Conservation (phyloP, 768 basidiomycete species). For the Suillus subaureus region DNA sequence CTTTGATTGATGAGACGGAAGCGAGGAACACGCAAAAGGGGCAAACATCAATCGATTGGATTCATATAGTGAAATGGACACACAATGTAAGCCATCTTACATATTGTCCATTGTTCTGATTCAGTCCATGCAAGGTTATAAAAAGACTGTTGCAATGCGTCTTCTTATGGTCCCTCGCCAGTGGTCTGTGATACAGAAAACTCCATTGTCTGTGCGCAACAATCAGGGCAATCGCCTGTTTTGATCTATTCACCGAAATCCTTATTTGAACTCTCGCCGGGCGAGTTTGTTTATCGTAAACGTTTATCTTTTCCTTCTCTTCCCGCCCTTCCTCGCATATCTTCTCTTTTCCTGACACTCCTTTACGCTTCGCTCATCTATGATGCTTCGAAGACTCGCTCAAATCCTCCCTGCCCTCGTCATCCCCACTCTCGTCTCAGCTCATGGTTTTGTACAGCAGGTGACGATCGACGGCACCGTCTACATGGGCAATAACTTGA, state of each 20-base stretch:
- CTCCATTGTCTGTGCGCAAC: background rate
- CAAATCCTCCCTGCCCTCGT: conserved; percentile 14
- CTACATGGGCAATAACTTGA: conserved; percentile 36
- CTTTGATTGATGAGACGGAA: background rate
- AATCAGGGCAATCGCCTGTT: background rate
- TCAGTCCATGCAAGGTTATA: background rate
- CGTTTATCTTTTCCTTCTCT: background rate
- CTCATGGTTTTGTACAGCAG: conserved; percentile 34
- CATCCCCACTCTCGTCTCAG: conserved; percentile 25
- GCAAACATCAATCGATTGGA: background rate
- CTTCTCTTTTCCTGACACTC: background rate
- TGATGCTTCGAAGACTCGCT: conserved; percentile 3
- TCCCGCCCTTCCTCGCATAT: background rate
- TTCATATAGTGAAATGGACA: background rate
- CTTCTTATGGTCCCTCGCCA: background rate
- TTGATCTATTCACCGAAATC: background rate
- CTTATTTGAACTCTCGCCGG: conserved; percentile 3
- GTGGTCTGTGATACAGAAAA: background rate
- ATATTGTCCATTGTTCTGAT: background rate
- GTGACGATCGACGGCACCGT: conserved; percentile 31
- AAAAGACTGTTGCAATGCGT: background rate
- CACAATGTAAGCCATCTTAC: background rate
- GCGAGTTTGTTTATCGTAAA: background rate
- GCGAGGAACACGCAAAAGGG: background rate
- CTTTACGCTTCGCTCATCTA: background rate